A percentile compares a stretch with the other conserved stretches of the same genome.
Conservation (phyloP, 176 grass and related monocot genomes). For the Elaeis guineensis region DNA sequence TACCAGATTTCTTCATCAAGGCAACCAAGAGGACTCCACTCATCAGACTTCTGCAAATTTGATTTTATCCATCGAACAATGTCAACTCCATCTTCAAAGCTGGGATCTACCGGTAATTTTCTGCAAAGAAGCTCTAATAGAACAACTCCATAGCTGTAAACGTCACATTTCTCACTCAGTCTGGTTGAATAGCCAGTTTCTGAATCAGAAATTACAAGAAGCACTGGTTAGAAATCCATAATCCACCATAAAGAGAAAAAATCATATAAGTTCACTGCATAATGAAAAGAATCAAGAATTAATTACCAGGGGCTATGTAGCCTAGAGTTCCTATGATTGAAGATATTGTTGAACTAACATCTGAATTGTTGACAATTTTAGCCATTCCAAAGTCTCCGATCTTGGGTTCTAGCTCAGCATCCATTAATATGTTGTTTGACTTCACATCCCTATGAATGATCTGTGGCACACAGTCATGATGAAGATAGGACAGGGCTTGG, state of each 20-base stretch:
- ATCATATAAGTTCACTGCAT: too few relatives aligned
- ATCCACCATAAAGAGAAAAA: not conserved
- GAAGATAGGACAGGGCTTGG: conserved; percentile 46
- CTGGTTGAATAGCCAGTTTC: conserved; percentile 46
- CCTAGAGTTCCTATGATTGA: conserved; percentile 51
- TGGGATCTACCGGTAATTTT: conserved; percentile 48
- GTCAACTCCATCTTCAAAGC: conserved; percentile 41
- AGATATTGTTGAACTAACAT: conserved; percentile 29
- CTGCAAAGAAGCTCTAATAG: conserved; percentile 59
- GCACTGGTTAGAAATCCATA: not conserved
- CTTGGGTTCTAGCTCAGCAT: conserved; percentile 43
- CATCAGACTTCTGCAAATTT: conserved; percentile 19
- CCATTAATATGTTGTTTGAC: conserved; percentile 55
- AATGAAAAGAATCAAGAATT: too few relatives aligned
- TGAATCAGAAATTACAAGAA: not conserved
- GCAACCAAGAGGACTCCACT: conserved; percentile 14
- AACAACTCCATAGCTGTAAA: conserved; percentile 69
- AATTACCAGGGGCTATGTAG: conserved; percentile 66
- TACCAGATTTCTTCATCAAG: conserved; percentile 44
- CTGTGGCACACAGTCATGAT: conserved; percentile 58
- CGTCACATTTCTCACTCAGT: conserved; percentile 49
- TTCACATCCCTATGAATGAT: conserved; percentile 61
- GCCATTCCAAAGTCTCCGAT: conserved; percentile 55
- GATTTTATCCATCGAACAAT: conserved; percentile 49
- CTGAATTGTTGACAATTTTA: conserved; percentile 25